These are phyloP conservation scores for Aspergillus arachidicola DNA, from an alignment of 2,329 filamentous ascomycete species.

Conservation along the genomic window DNA sequence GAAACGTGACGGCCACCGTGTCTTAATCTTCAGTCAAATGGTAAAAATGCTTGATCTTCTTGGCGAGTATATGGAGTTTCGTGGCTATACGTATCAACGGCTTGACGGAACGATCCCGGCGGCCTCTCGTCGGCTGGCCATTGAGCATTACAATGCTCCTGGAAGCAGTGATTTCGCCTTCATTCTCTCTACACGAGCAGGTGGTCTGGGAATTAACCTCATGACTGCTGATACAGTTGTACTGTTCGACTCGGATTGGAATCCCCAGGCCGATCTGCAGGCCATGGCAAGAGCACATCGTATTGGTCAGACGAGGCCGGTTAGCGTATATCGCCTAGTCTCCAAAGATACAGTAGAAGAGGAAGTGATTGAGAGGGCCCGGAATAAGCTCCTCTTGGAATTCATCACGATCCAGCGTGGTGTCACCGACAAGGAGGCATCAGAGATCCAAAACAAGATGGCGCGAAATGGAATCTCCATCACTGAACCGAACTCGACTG, in stretches of 20 bases:
- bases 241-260: constrained; percentile 95
- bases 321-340: constrained; percentile 93
- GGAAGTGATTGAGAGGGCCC: constrained; percentile 91
- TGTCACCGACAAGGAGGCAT: constrained; percentile 89
- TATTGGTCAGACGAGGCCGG: constrained; percentile 93
- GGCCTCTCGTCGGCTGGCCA: constrained; percentile 83
- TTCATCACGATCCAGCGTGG: constrained; percentile 97
- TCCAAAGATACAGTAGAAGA: constrained; percentile 99
- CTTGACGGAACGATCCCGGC: constrained; percentile 94
- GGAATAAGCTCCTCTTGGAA: constrained; percentile 96
- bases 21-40: constrained; percentile 99
- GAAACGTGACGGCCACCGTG: constrained; percentile 89
- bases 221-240: constrained; percentile 99
- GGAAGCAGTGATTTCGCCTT: constrained; percentile 97
- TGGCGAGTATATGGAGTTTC: constrained; percentile 87
- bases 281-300: constrained; percentile 98
- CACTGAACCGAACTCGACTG: constrained; percentile 83
- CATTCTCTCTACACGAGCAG: constrained; percentile 88
- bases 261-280: constrained; percentile 95
- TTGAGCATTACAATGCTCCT: constrained; percentile 98
- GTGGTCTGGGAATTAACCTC: constrained; percentile 96
- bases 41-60: constrained; percentile 98
- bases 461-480: constrained; percentile 59
- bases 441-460: constrained; percentile 80
- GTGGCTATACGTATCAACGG: constrained; percentile 93